phyloP scores from a whole-genome alignment of 116 monocot genomes.

The Papilionanthe hybrid region DNA sequence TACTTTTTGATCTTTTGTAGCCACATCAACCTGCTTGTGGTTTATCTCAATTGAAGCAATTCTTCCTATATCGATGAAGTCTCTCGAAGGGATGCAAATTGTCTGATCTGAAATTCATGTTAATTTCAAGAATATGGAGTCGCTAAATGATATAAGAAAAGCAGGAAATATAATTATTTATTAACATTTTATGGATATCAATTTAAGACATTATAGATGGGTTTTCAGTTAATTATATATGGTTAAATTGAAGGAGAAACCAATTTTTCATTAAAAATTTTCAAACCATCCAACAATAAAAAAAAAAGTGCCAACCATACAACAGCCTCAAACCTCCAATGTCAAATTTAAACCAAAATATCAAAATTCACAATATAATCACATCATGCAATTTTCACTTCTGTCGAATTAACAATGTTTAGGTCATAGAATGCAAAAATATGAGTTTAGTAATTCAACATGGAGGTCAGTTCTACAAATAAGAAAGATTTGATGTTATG shows the following conservation, averaged over 20 bases:
- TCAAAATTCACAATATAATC: neutral
- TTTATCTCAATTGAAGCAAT: conserved; percentile 90
- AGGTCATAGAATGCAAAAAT: no score
- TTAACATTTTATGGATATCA: neutral
- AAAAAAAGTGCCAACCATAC: neutral
- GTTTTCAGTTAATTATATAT: no score
- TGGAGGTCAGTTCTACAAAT: no score
- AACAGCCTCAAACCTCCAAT: no score
- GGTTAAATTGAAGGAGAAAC: no score
- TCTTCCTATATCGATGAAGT: conserved; percentile 89
- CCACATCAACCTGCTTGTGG: conserved; percentile 87
- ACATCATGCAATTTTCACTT: no score
- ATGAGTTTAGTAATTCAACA: no score
- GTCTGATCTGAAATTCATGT: conserved; percentile 61
- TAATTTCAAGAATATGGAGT: neutral
- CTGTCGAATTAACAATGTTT: no score
- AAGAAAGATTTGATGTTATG: no score
- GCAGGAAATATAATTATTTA: neutral
- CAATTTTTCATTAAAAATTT: neutral
- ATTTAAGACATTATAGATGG: no score
- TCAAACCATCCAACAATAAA: neutral
- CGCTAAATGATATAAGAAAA: no score
- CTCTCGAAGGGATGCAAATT: conserved; percentile 83
- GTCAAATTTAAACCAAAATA: neutral
- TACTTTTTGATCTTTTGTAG: conserved; percentile 92